These are phyloP conservation scores for Ceratobasidium sp. DNA, from an alignment of 1,284 basidiomycete genomes.

Conservation along the genomic window DNA sequence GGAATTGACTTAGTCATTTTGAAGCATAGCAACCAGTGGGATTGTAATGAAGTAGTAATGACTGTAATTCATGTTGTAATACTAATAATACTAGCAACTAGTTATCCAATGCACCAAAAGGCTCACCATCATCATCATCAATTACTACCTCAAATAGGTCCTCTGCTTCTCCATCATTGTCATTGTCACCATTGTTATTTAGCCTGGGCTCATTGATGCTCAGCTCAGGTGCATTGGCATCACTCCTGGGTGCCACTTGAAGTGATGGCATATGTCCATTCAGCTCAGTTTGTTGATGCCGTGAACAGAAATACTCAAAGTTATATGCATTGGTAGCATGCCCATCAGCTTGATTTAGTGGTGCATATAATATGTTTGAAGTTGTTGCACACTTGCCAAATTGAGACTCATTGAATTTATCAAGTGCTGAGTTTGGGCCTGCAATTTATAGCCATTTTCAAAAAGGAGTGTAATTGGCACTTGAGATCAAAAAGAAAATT, in stretches of 20 bases:
- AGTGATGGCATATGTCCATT: too few species aligned
- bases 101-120: not conserved
- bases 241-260: too few species aligned
- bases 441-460: too few species aligned
- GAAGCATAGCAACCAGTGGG: not conserved
- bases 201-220: too few species aligned
- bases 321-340: too few species aligned
- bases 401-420: not conserved
- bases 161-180: not conserved
- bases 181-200: too few species aligned
- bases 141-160: not conserved
- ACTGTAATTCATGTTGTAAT: not conserved
- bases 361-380: not conserved
- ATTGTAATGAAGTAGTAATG: not conserved
- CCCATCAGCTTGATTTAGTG: not conserved
- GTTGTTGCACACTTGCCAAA: not conserved
- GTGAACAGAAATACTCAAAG: too few species aligned
- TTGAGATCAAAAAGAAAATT: too few species aligned
- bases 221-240: too few species aligned
- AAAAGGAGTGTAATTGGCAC: too few species aligned
- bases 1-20: not conserved
- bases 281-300: not conserved
- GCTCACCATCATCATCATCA: not conserved
- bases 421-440: not conserved
- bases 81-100: not conserved